These are phyloP conservation scores for Breynia disticha DNA, from an alignment of 441 rosid genomes.

Conservation along the genomic window DNA sequence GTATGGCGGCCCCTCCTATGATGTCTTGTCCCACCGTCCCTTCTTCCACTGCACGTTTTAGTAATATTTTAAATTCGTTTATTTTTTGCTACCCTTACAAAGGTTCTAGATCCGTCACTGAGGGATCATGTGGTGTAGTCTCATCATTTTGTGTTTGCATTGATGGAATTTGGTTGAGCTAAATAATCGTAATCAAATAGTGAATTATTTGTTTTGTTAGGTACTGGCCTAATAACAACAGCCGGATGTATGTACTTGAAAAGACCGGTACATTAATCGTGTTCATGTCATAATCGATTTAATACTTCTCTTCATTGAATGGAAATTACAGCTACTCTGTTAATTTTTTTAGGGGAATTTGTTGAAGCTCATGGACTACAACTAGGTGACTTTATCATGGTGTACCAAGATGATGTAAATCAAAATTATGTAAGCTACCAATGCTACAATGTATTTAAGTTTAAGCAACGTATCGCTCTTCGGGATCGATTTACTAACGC, in stretches of 20 bases:
- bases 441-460: not conserved
- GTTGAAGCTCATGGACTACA: conserved; percentile 73
- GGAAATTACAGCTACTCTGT: conserved; percentile 1
- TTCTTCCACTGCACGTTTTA: too few relatives aligned
- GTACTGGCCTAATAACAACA: conserved; percentile 98
- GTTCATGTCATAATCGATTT: too few relatives aligned
- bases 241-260: conserved; percentile 94
- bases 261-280: conserved; percentile 54
- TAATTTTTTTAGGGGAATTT: conserved; percentile 50
- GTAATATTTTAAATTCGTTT: too few relatives aligned
- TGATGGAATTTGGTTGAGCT: too few relatives aligned
- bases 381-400: conserved; percentile 72
- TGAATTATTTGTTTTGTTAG: conserved; percentile 23
- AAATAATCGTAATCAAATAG: too few relatives aligned
- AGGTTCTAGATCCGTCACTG: too few relatives aligned
- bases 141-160: not conserved
- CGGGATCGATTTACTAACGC: not conserved
- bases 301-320: too few relatives aligned
- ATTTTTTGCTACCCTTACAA: too few relatives aligned
- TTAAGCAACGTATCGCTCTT: not conserved
- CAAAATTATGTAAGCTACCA: conserved; percentile 50
- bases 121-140: too few relatives aligned
- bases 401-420: conserved; percentile 52
- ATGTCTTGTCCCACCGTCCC: too few relatives aligned
- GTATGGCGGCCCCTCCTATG: too few relatives aligned